Evolutionary conservation across 164 flowering plant genomes (phyloP).

Genomic region (Euptelea pleiosperma): DNA sequence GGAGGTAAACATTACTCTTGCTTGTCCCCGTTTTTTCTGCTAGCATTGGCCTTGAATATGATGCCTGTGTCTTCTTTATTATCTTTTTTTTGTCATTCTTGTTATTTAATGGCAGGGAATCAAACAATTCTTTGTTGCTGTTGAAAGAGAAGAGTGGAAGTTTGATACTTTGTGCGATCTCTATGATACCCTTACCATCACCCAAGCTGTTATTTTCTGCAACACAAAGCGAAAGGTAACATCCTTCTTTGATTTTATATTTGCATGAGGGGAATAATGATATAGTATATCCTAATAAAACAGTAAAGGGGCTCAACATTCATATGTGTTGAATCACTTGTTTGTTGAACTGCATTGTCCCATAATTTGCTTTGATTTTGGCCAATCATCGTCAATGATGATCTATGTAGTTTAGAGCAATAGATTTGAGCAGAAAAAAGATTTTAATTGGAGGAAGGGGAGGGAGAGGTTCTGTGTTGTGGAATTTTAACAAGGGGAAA

Average conservation of each 20-base stretch:
- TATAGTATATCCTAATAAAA: too few relatives aligned
- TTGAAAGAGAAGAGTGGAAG: slow-evolving; percentile 97
- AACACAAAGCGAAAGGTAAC: slow-evolving; percentile 92
- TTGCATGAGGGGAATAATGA: too few relatives aligned
- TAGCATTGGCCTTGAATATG: neutral
- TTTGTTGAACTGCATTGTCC: too few relatives aligned
- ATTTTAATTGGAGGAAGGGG: too few relatives aligned
- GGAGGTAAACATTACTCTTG: slow-evolving; percentile 49
- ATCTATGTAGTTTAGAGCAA: too few relatives aligned
- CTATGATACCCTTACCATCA: slow-evolving; percentile 92
- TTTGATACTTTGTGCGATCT: slow-evolving; percentile 95
- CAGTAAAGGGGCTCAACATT: too few relatives aligned
- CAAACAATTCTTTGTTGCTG: slow-evolving; percentile 95
- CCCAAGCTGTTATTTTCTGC: slow-evolving; percentile 98
- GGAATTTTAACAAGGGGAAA: too few relatives aligned
- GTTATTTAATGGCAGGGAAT: slow-evolving; percentile 63
- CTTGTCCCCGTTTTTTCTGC: neutral
- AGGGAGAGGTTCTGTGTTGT: too few relatives aligned
- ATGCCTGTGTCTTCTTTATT: neutral
- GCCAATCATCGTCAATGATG: too few relatives aligned
- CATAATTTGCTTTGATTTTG: too few relatives aligned
- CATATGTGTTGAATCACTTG: too few relatives aligned
- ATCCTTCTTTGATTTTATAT: neutral
- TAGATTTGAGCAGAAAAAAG: too few relatives aligned
- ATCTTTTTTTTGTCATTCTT: neutral